Evolutionary conservation across 2,329 filamentous ascomycete species (phyloP), one percentile per base, ranked within the genome.

Genomic region (Diplodia mutila): DNA sequence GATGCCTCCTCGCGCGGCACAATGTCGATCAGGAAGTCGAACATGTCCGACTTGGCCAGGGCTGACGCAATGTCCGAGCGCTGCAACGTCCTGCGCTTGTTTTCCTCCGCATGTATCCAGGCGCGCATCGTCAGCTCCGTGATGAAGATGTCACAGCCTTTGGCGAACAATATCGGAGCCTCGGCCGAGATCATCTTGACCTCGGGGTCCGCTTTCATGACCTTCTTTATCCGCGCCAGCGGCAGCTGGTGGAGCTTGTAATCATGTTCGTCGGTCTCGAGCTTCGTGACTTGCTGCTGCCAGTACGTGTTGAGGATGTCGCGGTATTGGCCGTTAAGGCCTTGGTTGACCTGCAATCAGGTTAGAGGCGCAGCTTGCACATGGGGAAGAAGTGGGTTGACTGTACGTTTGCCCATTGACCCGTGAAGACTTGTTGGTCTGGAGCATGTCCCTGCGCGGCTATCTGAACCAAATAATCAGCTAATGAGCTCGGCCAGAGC

Each of bases 141-240:
- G 76, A 99, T 99, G 82, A 99, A 99, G 76, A 98, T 97, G 77
- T 99, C 95, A 80, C 95, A 98, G 46, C 94, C 95, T 81, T 99
- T 99, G 63, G 95, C 95, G 75, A 99, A 99, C 16, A 99, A 85
- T 73, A 99, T 99, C 1, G 95, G 95, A 1, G 95, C 95, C 81
- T 99, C 95, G 9, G 95, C 95, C 4, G 94, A 98, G 70, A 99
- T 99, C 95, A 99, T 99, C 84, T 99, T 99, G 57, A 99, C 95
- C 75, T 99, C 95, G 0, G 95, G 95, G 73, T 99, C 95, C 0
- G 95, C 95, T 82, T 99, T 99, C 95, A 99, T 99, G 72, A 99
- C 95, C 80, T 99, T 99, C 85, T 99, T 99, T 83, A 99, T 99
- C 66, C 95, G 91, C n/a, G 95, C 95, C 49, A 99, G 86, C 1